Conservation (phyloP, 2,329 filamentous ascomycete species). For the Colletotrichum sp. region DNA sequence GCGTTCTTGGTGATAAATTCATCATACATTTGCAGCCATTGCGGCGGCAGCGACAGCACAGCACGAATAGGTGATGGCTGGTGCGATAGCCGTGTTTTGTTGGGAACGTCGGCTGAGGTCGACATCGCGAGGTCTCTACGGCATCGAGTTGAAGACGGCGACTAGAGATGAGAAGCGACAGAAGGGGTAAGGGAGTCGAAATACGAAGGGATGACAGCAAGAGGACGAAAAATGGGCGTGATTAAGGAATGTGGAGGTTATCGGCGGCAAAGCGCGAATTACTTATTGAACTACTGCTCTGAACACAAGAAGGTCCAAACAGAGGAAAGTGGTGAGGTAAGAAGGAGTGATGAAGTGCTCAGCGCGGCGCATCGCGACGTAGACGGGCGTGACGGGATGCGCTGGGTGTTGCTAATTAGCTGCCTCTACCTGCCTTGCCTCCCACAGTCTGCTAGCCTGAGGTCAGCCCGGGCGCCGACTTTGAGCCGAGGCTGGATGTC, state of each 20-base stretch:
- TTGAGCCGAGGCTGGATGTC: conserved; percentile 8
- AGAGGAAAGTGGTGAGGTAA: neutral
- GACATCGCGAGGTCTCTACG: conserved; percentile 11
- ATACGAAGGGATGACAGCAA: neutral
- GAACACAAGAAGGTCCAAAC: neutral
- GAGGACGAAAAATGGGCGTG: neutral
- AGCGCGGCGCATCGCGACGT: conserved; percentile 12
- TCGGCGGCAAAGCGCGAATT: neutral
- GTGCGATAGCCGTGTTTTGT: conserved; percentile 16
- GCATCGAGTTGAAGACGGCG: neutral
- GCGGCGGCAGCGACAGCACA: conserved; percentile 63
- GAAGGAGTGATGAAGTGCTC: neutral
- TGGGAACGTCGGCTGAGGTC: conserved; percentile 19
- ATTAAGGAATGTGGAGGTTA: neutral
- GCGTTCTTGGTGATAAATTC: conserved; percentile 96
- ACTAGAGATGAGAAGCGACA: neutral
- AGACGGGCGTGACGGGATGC: neutral
- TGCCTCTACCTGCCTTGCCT: neutral
- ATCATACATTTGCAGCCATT: conserved; percentile 76
- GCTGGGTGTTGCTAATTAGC: neutral
- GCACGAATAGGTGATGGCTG: conserved; percentile 12
- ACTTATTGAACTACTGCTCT: neutral
- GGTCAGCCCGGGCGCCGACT: neutral
- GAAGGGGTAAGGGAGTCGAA: neutral
- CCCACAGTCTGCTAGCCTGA: neutral